These are phyloP conservation scores for Irpex rosettiformis DNA, from an alignment of 1,284 basidiomycete genomes.

Conservation along the genomic window DNA sequence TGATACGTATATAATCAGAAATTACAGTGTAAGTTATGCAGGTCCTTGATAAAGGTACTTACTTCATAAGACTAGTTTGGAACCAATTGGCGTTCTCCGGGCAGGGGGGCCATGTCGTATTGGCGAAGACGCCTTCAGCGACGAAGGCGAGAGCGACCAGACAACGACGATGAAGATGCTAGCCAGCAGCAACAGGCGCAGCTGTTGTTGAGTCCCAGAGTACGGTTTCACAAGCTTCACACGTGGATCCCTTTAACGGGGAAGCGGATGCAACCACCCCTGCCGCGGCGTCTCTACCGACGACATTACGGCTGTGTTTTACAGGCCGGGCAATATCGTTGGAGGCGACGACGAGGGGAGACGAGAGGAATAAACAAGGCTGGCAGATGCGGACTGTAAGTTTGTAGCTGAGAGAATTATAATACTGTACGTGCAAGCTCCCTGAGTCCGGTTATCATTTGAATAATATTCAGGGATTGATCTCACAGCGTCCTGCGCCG, in stretches of 20 bases:
- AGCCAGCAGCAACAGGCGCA: not conserved
- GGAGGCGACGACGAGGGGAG: not conserved
- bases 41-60: conserved; percentile 6
- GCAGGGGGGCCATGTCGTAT: conserved; percentile 9
- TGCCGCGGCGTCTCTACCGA: not conserved
- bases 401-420: too few species aligned
- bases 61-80: conserved; percentile 29
- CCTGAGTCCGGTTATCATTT: not conserved
- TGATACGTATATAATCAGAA: not conserved
- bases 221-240: conserved; percentile 1
- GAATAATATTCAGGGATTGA: not conserved
- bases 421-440: too few species aligned
- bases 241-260: conserved; percentile 5
- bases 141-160: conserved; percentile 4
- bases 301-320: not conserved
- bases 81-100: conserved; percentile 21
- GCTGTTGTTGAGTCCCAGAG: conserved; percentile 2
- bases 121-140: conserved; percentile 1
- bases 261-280: not conserved
- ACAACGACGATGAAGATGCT: not conserved
- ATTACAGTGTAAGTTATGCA: not conserved
- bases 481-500: not conserved
- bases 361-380: not conserved
- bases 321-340: not conserved
- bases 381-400: not conserved